Evolutionary conservation across 2,329 filamentous ascomycete species (phyloP).

Genomic region (Raffaelea albimanens): DNA sequence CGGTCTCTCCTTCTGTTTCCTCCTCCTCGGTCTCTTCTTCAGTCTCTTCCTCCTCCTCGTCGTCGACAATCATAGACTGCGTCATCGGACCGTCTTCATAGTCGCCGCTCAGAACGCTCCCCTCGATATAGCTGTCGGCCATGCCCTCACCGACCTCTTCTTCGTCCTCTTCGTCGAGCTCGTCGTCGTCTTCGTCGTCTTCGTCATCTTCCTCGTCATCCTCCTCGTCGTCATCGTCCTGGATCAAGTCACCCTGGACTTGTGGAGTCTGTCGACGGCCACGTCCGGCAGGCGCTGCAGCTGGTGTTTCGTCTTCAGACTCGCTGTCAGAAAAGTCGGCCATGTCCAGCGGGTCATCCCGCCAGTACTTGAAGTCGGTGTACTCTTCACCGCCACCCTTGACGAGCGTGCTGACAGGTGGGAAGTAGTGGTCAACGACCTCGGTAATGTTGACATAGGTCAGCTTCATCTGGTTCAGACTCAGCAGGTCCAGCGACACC

Average conservation of each 20-base stretch:
- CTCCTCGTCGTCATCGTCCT: constrained; percentile 30
- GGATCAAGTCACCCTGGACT: too few species aligned
- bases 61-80: constrained; percentile 29
- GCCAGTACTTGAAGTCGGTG: constrained; percentile 96
- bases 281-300: too few species aligned
- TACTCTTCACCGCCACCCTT: constrained; percentile 88
- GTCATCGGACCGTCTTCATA: constrained; percentile 33
- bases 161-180: constrained; percentile 25
- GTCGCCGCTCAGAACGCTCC: constrained; percentile 32
- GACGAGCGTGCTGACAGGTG: constrained; percentile 77
- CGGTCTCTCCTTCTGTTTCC: constrained; percentile 28
- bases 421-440: constrained; percentile 96
- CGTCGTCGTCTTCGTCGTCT: constrained; percentile 28
- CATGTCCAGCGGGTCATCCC: constrained; percentile 72
- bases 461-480: constrained; percentile 88
- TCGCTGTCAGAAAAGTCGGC: constrained; percentile 86
- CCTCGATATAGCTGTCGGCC: constrained; percentile 34
- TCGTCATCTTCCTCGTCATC: constrained; percentile 34
- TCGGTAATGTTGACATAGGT: constrained; percentile 97
- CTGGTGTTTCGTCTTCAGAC: constrained; percentile 41
- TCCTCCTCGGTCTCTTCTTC: constrained; percentile 27
- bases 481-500: constrained; percentile 82
- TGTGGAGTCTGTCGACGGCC: too few species aligned
- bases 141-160: constrained; percentile 35
- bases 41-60: constrained; percentile 23